Evolutionary conservation across 1,139 yeast genomes (phyloP).

Genomic region (Scheffersomyces segobiensis): DNA sequence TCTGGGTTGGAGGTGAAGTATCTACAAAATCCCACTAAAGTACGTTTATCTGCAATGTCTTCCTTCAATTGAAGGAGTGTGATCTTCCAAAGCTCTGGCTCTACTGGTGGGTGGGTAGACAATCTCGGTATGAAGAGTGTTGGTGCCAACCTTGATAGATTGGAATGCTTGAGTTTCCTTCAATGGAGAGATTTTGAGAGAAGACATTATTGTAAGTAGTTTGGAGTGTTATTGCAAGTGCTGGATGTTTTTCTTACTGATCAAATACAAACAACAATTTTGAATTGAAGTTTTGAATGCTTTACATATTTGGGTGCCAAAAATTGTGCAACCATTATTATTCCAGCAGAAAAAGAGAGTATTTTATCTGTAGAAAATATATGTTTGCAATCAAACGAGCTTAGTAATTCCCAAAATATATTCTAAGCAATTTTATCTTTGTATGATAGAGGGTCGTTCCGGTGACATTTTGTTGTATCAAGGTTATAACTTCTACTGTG

Average conservation of each 20-base stretch:
- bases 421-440: background rate
- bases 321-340: too few relatives aligned
- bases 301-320: too few relatives aligned
- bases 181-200: slow-evolving; percentile 14
- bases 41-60: slow-evolving; percentile 28
- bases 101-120: slow-evolving; percentile 59
- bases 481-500: too few relatives aligned
- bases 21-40: slow-evolving; percentile 25
- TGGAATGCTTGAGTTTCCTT: slow-evolving; percentile 45
- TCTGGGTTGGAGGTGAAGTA: slow-evolving; percentile 17
- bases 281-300: too few relatives aligned
- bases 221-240: background rate
- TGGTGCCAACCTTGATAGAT: slow-evolving; percentile 48
- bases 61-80: slow-evolving; percentile 43
- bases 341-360: too few relatives aligned
- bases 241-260: background rate
- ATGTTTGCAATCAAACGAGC: too few relatives aligned
- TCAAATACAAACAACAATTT: too few relatives aligned
- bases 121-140: slow-evolving; percentile 39
- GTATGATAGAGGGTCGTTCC: background rate
- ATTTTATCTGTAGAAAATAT: too few relatives aligned
- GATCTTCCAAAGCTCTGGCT: slow-evolving; percentile 40
- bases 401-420: too few relatives aligned
- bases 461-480: background rate
- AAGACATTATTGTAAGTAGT: background rate